phyloP scores from a whole-genome alignment of 108 stramenopile species.

The Nitzschia sp. region DNA sequence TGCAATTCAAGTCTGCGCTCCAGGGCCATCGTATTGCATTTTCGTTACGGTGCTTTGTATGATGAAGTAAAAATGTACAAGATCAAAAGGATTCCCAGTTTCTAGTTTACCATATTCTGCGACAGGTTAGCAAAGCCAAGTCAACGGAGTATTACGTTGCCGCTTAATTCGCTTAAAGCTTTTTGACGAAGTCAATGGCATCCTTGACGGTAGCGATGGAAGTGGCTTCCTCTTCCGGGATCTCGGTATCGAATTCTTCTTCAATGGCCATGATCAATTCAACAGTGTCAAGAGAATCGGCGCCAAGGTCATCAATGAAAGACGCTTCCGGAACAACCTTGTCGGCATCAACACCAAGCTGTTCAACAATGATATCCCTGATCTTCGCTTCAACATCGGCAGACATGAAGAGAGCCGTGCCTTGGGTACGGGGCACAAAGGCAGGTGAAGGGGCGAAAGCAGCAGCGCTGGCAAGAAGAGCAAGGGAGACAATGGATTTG shows the following conservation, averaged over 20 bases:
- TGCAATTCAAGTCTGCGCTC: no score
- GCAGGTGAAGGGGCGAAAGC: conserved; percentile 68
- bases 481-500: conserved; percentile 66
- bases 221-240: conserved; percentile 96
- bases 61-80: no score
- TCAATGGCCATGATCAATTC: conserved; percentile 97
- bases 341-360: conserved; percentile 62
- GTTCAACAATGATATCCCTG: conserved; percentile 51
- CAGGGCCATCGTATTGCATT: no score
- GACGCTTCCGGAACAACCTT: conserved; percentile 60
- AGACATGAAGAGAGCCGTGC: conserved; percentile 49
- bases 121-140: background rate
- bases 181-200: conserved; percentile 85
- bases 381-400: conserved; percentile 54
- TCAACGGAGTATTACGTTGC: background rate
- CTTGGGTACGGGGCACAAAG: conserved; percentile 35
- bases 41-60: no score
- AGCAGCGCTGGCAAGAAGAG: conserved; percentile 71
- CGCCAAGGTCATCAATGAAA: conserved; percentile 96
- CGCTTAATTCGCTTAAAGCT: conserved; percentile 35
- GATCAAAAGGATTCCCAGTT: background rate
- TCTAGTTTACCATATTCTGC: conserved; percentile 4
- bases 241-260: conserved; percentile 96
- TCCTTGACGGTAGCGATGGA: conserved; percentile 88
- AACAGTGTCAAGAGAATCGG: conserved; percentile 97